Base-by-base conservation (phyloP, 345 rosid species). In the Conringia planisiliqua region DNA sequence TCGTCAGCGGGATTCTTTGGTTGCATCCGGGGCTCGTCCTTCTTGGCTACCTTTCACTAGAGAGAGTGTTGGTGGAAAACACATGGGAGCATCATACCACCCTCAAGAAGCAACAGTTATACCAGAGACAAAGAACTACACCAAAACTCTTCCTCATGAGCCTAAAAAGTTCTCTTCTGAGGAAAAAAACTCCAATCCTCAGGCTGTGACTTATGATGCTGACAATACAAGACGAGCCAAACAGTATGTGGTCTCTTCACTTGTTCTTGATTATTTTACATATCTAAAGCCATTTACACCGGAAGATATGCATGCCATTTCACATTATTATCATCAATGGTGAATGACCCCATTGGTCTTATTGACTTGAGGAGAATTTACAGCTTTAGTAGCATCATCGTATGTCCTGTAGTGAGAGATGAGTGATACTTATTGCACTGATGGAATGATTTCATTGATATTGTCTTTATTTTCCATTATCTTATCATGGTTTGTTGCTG, bases 181-280 rank as follows among this genome's bases (percentile, higher is more conserved):
- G 65, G 84, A 80, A 70, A 90, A 75, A 73, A 60, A 63, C 50
- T 63, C 85, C 57, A 84, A 80, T 56, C 60, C 79, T 18, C 81
- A 85, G 72, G 55, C 86, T 61, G 83, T 77, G 71, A 70, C 81
- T 52, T 79, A 86, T 66, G 94, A 86, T 12, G 84, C 84, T 14
- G 97, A 91, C 67, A 78, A 72, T 43, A 78, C 93, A 30, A 91
- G 86, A 76, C 90, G 89, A 54, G 86, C 96, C 73, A 91, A 92
- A 86, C 99, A 92, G 99, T 96, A 86, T 68, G 99, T 79, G 16
- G 33, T 80, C 68, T 71, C 33, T 24, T 17, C 47, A 39, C 79
- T 62, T 10, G 5, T 62, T 64, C 70, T 68, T 72, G 40, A 61
- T 42, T 51, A 9, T 17, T 30, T 48, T 66, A 26, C 50, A 22